Evolutionary conservation across 2,329 filamentous ascomycete genomes (phyloP), one percentile per base, ranked within the genome.

Genomic region (Aspergillus fischeri): DNA sequence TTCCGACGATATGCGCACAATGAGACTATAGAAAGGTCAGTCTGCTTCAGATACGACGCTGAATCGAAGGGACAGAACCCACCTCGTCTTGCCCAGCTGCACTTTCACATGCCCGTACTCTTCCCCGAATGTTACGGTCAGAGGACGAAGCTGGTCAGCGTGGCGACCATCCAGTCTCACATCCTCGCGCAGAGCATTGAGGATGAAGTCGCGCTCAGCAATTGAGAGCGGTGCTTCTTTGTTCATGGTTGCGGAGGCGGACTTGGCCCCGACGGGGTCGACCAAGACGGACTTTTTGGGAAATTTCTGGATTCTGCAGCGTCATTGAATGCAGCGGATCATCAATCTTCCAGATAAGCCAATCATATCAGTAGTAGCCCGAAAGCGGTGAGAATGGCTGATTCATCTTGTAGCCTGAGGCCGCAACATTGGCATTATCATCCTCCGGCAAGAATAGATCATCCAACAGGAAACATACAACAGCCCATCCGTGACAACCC

Each of bases 71-170:
- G 28, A 4, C n/a, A 17, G 11, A 54, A 62, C 76, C 56, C 75
- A 93, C 92, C 88, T 90, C 56, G 94, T 97, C 79, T 93, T 96
- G 65, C 94, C 94, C 61, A 97, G 78, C 63, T 86, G 84, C 42
- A 97, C 89, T 69, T 96, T 91, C 65, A 89, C 91, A 65, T 93
- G 86, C 61, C 94, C 94, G 81, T 92, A 92, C 67, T 96, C 91
- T 62, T 96, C 88, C 52, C 92, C 92, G 75, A 97, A 96, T 3
- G 81, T 84, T 59, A 99, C 82, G 59, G 88, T 84, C 49, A 97
- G 74, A 50, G 86, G 81, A 63, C 94, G 86, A 75, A 90, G 94
- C 67, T 92, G 82, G 69, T 97, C 90, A 57, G 92, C 83, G 57
- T 82, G 80, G 63, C 94, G 90, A 66, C 90, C 90, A 76, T 99